phyloP scores from a whole-genome alignment of 306 rosid species.

The Cotoneaster glaucophyllus region DNA sequence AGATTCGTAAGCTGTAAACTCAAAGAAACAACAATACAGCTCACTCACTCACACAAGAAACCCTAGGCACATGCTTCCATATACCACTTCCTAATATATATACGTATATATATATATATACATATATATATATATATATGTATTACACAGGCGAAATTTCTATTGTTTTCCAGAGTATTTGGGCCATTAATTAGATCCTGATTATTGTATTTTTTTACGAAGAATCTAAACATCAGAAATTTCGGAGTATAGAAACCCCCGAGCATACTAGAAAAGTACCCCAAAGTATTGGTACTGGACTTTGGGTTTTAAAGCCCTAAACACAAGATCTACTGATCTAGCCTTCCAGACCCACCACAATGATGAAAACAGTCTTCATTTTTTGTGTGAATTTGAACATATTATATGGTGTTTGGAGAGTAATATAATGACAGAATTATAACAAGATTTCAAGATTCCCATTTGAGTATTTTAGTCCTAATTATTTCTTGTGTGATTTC shows the following conservation, averaged over 20 bases:
- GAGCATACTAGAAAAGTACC: too few relatives aligned
- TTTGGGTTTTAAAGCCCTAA: slow-evolving; percentile 3
- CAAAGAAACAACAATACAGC: background rate
- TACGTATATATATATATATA: too few relatives aligned
- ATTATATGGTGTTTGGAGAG: too few relatives aligned
- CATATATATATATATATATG: too few relatives aligned
- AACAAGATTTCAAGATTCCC: too few relatives aligned
- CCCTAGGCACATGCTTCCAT: background rate
- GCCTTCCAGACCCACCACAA: background rate
- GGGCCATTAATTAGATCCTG: background rate
- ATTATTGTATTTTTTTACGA: too few relatives aligned
- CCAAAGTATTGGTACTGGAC: background rate
- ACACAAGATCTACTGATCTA: background rate
- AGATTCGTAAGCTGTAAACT: slow-evolving; percentile 9
- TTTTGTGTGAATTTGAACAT: too few relatives aligned
- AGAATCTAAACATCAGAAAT: too few relatives aligned
- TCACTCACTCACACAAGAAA: slow-evolving; percentile 7
- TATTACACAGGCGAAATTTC: background rate
- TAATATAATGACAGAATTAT: too few relatives aligned
- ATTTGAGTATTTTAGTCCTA: too few relatives aligned
- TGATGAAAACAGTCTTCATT: background rate
- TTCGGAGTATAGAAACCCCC: background rate
- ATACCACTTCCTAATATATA: too few relatives aligned
- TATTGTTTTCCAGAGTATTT: too few relatives aligned
- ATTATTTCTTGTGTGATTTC: background rate